Base-by-base conservation (phyloP, 768 basidiomycete genomes). In the Albatrellus ellisii region DNA sequence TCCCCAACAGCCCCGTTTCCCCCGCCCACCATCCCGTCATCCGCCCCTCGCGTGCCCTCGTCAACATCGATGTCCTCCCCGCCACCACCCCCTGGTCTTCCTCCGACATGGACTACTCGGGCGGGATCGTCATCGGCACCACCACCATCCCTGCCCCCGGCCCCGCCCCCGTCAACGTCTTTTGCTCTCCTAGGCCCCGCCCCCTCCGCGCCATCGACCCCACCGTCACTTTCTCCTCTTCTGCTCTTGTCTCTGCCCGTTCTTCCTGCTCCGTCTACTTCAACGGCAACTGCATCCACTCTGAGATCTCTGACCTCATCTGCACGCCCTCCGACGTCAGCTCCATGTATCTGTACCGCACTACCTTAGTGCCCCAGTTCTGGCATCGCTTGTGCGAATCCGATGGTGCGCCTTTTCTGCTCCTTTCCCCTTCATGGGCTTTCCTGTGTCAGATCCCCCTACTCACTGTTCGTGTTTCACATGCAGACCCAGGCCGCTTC, bases 401-500 rank as follows among this genome's bases (percentile, higher is more conserved):
- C 40, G 47, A 65, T 49, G 75, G 82, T 81, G 50, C 42, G 68
- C 54, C 8, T 18, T 36, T 7, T 26, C 21, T 15, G 6, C 20
- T 17, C 2, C 20, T 9, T n/a, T 10, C 9, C 28, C 9, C 39
- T 10, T n/a, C 7, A 14, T 6, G 15, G 15, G 18, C 18, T 28
- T 20, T 9, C 34, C 9, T 20, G n/a, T 20, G 17, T 14, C 17
- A 15, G 28, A 18, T n/a, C 41, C 36, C 7, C n/a, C 24, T 20
- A 18, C 9, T 21, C 10, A 29, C 41, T 15, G 42, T 41, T 41
- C 44, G 33, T n/a, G 6, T 33, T 17, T 34, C 18, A 28, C n/a
- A 36, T 22, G 8, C 46, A 84, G 82, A 85, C 57, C 77, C 79
- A 17, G 73, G 77, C 4, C 58, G 68, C 42, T 84, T 71, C 56